Evolutionary conservation across 371 early-diverging fungal genomes (phyloP).

Genomic region (Mycotypha africana): DNA sequence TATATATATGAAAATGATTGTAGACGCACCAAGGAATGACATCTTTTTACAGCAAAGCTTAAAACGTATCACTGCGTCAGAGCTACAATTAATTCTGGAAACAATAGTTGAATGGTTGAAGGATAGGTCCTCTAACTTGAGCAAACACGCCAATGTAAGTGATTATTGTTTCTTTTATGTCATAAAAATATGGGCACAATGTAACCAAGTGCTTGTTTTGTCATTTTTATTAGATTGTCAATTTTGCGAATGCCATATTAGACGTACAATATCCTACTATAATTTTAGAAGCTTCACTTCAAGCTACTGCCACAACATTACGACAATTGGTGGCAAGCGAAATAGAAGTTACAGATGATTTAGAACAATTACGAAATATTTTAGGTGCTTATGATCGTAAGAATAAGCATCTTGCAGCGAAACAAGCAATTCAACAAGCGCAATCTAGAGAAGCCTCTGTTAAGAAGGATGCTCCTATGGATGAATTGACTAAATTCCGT

Average conservation of each 20-base stretch:
- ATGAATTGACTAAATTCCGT: slow-evolving; percentile 26
- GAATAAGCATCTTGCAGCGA: slow-evolving; percentile 18
- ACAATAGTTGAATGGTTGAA: slow-evolving; percentile 42
- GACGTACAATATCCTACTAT: slow-evolving; percentile 58
- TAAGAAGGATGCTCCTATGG: slow-evolving; percentile 19
- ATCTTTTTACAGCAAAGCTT: slow-evolving; percentile 58
- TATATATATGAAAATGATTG: slow-evolving; percentile 33
- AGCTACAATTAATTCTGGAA: slow-evolving; percentile 39
- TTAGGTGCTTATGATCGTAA: slow-evolving; percentile 51
- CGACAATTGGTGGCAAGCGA: slow-evolving; percentile 34
- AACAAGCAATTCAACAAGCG: slow-evolving; percentile 2
- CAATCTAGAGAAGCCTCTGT: slow-evolving; percentile 3
- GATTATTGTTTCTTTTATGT: too few relatives aligned
- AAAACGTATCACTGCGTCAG: slow-evolving; percentile 38
- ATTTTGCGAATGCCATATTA: slow-evolving; percentile 46
- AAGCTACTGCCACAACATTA: slow-evolving; percentile 35
- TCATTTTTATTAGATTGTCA: slow-evolving; percentile 32
- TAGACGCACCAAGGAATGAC: slow-evolving; percentile 52
- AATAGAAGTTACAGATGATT: slow-evolving; percentile 28
- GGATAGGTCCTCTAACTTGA: slow-evolving; percentile 9
- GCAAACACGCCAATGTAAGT: slow-evolving; percentile 15
- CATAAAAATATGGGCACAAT: too few relatives aligned
- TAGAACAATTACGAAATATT: slow-evolving; percentile 48
- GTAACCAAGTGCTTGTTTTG: too few relatives aligned
- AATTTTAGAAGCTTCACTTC: slow-evolving; percentile 49